These are phyloP conservation scores for Leucocoprinus birnbaumii DNA, from an alignment of 768 basidiomycete species.

Conservation along the genomic window DNA sequence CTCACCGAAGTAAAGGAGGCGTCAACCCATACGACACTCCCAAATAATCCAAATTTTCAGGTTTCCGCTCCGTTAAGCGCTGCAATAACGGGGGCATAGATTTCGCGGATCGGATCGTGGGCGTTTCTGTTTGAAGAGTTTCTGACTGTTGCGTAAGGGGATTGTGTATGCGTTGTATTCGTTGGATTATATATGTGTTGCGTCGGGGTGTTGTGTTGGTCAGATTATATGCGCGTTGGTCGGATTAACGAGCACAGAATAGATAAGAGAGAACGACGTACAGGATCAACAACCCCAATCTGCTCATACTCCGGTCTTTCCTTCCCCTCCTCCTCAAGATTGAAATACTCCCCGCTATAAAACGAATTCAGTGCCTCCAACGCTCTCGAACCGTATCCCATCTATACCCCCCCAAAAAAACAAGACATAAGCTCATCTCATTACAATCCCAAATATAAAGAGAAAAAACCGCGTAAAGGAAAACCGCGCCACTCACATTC, in stretches of 20 bases:
- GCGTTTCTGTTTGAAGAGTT: constrained; percentile 73
- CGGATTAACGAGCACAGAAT: too few species aligned
- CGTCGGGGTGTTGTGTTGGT: neutral
- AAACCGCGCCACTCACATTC: constrained; percentile 51
- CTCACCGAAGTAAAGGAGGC: constrained; percentile 71
- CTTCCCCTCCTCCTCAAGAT: constrained; percentile 71
- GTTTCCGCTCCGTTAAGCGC: constrained; percentile 84
- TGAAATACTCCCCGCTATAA: constrained; percentile 91
- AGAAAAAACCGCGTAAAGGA: too few species aligned
- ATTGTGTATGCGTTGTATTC: too few species aligned
- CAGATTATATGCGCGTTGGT: neutral
- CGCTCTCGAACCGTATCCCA: constrained; percentile 95
- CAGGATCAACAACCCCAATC: constrained; percentile 51
- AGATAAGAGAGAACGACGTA: constrained; percentile 18
- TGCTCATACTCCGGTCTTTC: constrained; percentile 53
- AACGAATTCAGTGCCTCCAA: constrained; percentile 84
- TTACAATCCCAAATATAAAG: too few species aligned
- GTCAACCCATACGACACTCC: constrained; percentile 97
- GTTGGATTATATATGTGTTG: too few species aligned
- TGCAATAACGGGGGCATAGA: constrained; percentile 94
- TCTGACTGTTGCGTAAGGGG: too few species aligned
- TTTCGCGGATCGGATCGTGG: constrained; percentile 64
- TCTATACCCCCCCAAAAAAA: constrained; percentile 41
- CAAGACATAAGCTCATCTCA: neutral
- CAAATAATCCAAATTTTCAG: constrained; percentile 88